Conservation (phyloP, 352 stramenopile species). For the Phytopythium aichiense region DNA sequence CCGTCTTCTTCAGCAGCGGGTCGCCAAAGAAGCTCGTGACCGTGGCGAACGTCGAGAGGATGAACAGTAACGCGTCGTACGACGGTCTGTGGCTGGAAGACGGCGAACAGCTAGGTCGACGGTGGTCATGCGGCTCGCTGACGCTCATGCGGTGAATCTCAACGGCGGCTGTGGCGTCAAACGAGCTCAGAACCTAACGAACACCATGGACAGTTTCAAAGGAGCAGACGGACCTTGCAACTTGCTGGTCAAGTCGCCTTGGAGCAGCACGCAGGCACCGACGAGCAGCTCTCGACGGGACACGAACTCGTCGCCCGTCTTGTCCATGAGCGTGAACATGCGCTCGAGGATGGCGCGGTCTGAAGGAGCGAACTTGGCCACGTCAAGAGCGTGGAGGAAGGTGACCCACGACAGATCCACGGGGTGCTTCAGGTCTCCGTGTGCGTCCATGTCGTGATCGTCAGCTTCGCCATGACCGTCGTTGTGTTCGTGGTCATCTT, state of each 20-base stretch:
- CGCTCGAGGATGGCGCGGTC: conserved; percentile 50
- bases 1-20: conserved; percentile 25
- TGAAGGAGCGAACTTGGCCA: conserved; percentile 31
- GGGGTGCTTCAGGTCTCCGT: conserved; percentile 2
- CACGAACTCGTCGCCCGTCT: conserved; percentile 49
- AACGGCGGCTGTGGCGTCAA: not conserved
- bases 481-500: conserved; percentile 4
- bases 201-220: not conserved
- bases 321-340: conserved; percentile 59
- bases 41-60: conserved; percentile 37
- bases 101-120: conserved; percentile 10
- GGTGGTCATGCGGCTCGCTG: conserved; percentile 1
- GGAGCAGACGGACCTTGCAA: conserved; percentile 29
- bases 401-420: conserved; percentile 30
- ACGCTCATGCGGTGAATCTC: conserved; percentile 1
- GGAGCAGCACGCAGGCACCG: conserved; percentile 32
- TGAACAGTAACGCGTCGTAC: conserved; percentile 33
- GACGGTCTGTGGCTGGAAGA: conserved; percentile 10
- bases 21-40: conserved; percentile 60
- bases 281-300: conserved; percentile 41
- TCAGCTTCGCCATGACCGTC: not conserved
- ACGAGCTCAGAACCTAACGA: too few species aligned
- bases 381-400: conserved; percentile 40
- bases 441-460: not conserved
- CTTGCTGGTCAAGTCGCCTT: conserved; percentile 33